Base-by-base conservation (phyloP, 495 filamentous ascomycete genomes). In the Staphylotrichum tortipilum region DNA sequence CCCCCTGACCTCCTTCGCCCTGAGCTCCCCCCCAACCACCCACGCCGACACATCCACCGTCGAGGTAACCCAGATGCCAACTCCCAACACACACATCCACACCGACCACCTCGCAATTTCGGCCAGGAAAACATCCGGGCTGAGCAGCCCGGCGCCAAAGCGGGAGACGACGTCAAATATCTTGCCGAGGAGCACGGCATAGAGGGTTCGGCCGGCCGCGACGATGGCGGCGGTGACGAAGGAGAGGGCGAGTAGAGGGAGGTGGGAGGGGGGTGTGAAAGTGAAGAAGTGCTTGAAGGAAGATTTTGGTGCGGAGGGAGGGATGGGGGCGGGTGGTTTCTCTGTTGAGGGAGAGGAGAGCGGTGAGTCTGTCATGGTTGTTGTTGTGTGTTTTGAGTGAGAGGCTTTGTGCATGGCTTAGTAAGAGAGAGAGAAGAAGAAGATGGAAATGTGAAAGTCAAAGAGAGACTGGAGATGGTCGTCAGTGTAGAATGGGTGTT, bases 21-120 rank as follows among this genome's bases (percentile, higher is more conserved):
- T 88, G 8, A 89, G 60, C 64, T 95, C 91, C 22, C 89, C 86
- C 58, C 88, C 89, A 0, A 77, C 57, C 35, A 89, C 64, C 80
- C 90, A 95, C 4, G 74, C 52, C 11, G 74, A 71, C 55, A 84
- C 82, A 55, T 85, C 88, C 39, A 71, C 54, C 8, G 75, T 76
- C 54, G 83, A 80, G 33, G 84, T 61, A 4, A 91, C 19, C 79
- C 85, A 90, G 30, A 75, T 78, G 2, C 61, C 71, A 3, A 67
- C 62, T 7, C 84, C 89, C 0, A 96, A 56, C 1, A 66, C 72
- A 9, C 74, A 62, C 46, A 95, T 66, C 22, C 72, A 71, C 5
- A 80, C 50, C 42, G 75, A 81, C 64, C 80, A 82, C 15, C 56
- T 72, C 2, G 76, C 74, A 7, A 86, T 71, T 19, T 80, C 65